Evolutionary conservation across 768 basidiomycete genomes (phyloP).

Genomic region (Trametes meyenii): DNA sequence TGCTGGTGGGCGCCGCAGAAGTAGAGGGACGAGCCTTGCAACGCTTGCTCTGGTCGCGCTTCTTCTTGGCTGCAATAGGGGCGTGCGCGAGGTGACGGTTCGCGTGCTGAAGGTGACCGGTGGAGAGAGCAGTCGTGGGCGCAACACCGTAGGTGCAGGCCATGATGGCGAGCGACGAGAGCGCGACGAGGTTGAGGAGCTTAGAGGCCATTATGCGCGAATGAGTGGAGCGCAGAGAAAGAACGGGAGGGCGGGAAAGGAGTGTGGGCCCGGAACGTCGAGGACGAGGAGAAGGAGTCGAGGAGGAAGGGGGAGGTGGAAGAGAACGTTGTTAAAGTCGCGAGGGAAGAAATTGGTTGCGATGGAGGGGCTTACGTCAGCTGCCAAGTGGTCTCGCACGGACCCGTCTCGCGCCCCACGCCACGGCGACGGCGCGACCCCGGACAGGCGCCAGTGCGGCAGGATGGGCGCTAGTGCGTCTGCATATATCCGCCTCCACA

Average conservation of each 20-base stretch:
- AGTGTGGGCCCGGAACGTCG: slow-evolving; percentile 32
- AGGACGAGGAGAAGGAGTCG: slow-evolving; percentile 19
- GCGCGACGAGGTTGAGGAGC: slow-evolving; percentile 58
- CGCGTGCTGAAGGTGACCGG: slow-evolving; percentile 27
- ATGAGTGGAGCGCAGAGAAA: slow-evolving; percentile 18
- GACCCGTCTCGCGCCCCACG: slow-evolving; percentile 8
- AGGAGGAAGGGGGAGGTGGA: slow-evolving; percentile 13
- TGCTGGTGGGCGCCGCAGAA: slow-evolving; percentile 10
- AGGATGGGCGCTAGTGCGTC: not conserved
- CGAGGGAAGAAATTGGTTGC: slow-evolving; percentile 22
- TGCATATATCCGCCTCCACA: not conserved
- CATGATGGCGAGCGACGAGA: slow-evolving; percentile 61
- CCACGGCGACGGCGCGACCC: not conserved
- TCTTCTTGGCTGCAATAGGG: slow-evolving; percentile 49
- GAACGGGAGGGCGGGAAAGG: slow-evolving; percentile 32
- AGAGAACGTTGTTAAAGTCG: slow-evolving; percentile 7
- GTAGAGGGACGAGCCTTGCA: slow-evolving; percentile 58
- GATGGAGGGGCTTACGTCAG: slow-evolving; percentile 27
- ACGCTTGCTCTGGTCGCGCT: slow-evolving; percentile 45
- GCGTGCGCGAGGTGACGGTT: slow-evolving; percentile 45
- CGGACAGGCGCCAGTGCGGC: not conserved
- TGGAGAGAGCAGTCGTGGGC: slow-evolving; percentile 54
- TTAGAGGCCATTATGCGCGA: slow-evolving; percentile 40
- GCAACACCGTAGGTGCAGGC: slow-evolving; percentile 49
- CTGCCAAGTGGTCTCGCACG: slow-evolving; percentile 29